A percentile compares a stretch with the other conserved stretches of the same genome.
Conservation (phyloP, 2,329 filamentous ascomycete species). For the Fusarium bactridioides region DNA sequence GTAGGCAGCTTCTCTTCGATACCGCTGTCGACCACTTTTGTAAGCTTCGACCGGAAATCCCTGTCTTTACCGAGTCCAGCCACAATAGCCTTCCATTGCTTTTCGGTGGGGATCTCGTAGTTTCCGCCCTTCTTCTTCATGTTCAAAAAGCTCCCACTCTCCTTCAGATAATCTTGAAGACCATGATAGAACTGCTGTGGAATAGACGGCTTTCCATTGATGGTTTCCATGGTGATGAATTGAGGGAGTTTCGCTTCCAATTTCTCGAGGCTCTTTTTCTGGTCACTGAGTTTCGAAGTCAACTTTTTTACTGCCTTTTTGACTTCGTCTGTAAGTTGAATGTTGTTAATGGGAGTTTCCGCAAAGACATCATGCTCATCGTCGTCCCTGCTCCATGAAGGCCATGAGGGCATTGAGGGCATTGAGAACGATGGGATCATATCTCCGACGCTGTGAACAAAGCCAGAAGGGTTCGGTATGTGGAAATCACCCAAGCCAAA, state of each 20-base stretch:
- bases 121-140: slow-evolving; percentile 52
- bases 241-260: slow-evolving; percentile 63
- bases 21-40: slow-evolving; percentile 34
- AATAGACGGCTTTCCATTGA: slow-evolving; percentile 62
- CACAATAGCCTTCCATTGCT: slow-evolving; percentile 57
- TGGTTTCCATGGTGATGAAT: slow-evolving; percentile 62
- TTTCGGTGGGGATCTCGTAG: slow-evolving; percentile 52
- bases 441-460: slow-evolving; percentile 32
- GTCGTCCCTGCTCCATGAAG: slow-evolving; percentile 29
- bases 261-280: slow-evolving; percentile 50
- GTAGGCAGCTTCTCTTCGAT: slow-evolving; percentile 46
- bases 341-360: slow-evolving; percentile 6
- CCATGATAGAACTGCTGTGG: slow-evolving; percentile 72
- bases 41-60: slow-evolving; percentile 41
- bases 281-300: slow-evolving; percentile 44
- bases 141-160: slow-evolving; percentile 57
- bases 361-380: slow-evolving; percentile 28
- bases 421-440: slow-evolving; percentile 41
- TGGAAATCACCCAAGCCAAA: slow-evolving; percentile 2
- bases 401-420: slow-evolving; percentile 43
- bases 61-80: slow-evolving; percentile 51
- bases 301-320: slow-evolving; percentile 44
- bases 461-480: slow-evolving; percentile 19
- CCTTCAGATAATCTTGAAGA: slow-evolving; percentile 61
- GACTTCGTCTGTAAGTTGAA: slow-evolving; percentile 38